Evolutionary conservation across 2,329 filamentous ascomycete species (phyloP).

Genomic region (Parastagonospora avenae): DNA sequence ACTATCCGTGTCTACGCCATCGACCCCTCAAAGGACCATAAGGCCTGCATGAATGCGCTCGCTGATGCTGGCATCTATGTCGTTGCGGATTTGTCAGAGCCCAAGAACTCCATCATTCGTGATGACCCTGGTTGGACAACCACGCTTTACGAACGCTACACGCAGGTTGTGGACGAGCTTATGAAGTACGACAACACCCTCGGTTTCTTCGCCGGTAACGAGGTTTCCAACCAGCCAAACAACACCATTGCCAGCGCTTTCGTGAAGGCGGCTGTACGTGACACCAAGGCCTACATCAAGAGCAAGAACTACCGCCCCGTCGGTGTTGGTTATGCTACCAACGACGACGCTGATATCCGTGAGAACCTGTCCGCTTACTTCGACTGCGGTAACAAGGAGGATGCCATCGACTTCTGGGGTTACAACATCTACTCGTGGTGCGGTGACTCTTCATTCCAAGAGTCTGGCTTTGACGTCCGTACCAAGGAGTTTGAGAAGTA

Average conservation of each 20-base stretch:
- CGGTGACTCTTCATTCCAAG: conserved; percentile 75
- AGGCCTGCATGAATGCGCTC: conserved; percentile 82
- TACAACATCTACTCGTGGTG: conserved; percentile 99
- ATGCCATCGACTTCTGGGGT: conserved; percentile 93
- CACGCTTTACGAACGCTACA: conserved; percentile 80
- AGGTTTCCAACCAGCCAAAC: conserved; percentile 86
- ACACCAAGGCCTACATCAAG: conserved; percentile 94
- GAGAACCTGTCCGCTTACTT: conserved; percentile 87
- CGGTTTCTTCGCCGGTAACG: conserved; percentile 98
- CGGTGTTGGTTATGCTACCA: conserved; percentile 94
- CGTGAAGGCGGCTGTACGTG: conserved; percentile 96
- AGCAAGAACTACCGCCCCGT: conserved; percentile 75
- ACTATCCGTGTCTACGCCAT: conserved; percentile 94
- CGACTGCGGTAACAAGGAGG: conserved; percentile 73
- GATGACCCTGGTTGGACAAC: conserved; percentile 78
- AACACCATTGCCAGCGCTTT: conserved; percentile 91
- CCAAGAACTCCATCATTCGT: conserved; percentile 82
- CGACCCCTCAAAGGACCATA: conserved; percentile 78
- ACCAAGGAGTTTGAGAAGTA: conserved; percentile 87
- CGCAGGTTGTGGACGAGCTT: conserved; percentile 79
- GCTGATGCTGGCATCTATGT: conserved; percentile 84
- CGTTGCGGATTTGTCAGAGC: conserved; percentile 80
- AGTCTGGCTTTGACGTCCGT: conserved; percentile 81
- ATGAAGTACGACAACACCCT: conserved; percentile 86
- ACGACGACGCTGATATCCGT: conserved; percentile 86